A percentile compares a stretch with the other conserved stretches of the same genome.
Evolutionary conservation across 495 filamentous ascomycete genomes (phyloP).

Genomic region (Aspergillus sparsus): DNA sequence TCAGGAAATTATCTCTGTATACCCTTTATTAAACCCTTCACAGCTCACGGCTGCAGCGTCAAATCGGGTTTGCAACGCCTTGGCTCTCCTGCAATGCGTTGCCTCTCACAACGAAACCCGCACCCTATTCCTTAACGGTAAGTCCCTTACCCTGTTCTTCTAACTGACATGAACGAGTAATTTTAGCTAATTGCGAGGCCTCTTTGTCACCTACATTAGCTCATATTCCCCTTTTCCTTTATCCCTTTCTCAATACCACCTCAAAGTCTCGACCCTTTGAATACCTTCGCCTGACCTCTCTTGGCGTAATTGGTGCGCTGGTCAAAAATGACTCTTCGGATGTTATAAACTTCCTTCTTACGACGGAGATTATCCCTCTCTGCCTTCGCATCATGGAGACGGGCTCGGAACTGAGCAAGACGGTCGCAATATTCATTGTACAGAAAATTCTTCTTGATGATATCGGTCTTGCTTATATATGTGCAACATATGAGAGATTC

Average conservation of each 20-base stretch:
- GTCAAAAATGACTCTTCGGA: conserved; percentile 99
- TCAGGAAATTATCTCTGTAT: conserved; percentile 98
- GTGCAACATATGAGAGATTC: conserved; percentile 98
- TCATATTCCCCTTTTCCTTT: conserved; percentile 98
- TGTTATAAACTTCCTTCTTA: conserved; percentile 98
- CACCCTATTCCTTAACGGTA: conserved; percentile 88
- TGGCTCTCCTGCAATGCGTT: conserved; percentile 95
- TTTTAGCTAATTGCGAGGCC: conserved; percentile 13
- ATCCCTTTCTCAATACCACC: conserved; percentile 98
- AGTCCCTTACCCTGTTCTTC: conserved; percentile 16
- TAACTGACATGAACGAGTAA: neutral
- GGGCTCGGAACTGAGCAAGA: conserved; percentile 97
- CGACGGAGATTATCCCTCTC: conserved; percentile 97
- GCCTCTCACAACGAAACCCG: conserved; percentile 97
- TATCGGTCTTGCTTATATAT: conserved; percentile 97
- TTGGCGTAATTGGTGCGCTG: conserved; percentile 96
- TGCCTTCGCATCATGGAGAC: conserved; percentile 99
- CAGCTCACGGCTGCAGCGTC: conserved; percentile 95
- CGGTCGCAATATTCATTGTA: conserved; percentile 99
- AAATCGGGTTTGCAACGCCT: conserved; percentile 96
- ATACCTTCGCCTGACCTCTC: conserved; percentile 93
- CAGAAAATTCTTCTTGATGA: conserved; percentile 99
- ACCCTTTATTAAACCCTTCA: conserved; percentile 92
- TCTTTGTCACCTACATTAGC: conserved; percentile 50
- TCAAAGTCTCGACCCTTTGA: conserved; percentile 98